Base-by-base conservation (phyloP, 73 alveolate genomes). In the Paramecium pentaurelia region DNA sequence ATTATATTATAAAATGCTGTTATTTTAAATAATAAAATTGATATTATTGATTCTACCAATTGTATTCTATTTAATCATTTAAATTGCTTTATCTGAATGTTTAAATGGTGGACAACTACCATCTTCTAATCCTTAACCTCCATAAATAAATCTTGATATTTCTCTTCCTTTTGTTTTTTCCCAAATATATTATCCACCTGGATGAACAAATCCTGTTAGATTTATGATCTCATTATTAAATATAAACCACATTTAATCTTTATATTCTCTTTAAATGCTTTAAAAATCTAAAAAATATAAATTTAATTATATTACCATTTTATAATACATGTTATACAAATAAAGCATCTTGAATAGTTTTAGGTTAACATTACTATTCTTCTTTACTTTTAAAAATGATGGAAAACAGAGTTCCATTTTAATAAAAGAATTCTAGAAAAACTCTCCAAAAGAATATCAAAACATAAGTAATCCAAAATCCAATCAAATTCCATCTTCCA, bases 101-200 rank as follows among this genome's bases (percentile, higher is more conserved):
- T 40, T 60, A 42, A 58, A 71, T 2, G 51, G 54, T 64, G 42
- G 44, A 60, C 71, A 40, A 27, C 58, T 87, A 8, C 77, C 54
- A 58, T 73, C 59, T 77, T 95, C 98, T 54, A 95, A 37, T 5
- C 92, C 80, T 59, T 92, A 86, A 10, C 96, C 96, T 8, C 98
- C 98, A 68, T 92, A 94, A 38, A 95, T 90, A 71, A 84, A 95
- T 71, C 95, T 95, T 1, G 95, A 86, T 34, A 95, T 83, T 42
- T 95, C 98, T 58, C 93, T 95, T 12, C 97, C 97, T 47, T 92
- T 92, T 60, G 77, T 92, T 34, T 86, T 64, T 14, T 92, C 92
- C 44, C 95, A 80, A 44, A 93, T 93, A 86, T 92, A 95, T 47
- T 92, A 58, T 3, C 95, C 96, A 0, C 98, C 98, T 30, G 98